phyloP scores from a whole-genome alignment of 805 yeast genomes.

The Komagataella populi region DNA sequence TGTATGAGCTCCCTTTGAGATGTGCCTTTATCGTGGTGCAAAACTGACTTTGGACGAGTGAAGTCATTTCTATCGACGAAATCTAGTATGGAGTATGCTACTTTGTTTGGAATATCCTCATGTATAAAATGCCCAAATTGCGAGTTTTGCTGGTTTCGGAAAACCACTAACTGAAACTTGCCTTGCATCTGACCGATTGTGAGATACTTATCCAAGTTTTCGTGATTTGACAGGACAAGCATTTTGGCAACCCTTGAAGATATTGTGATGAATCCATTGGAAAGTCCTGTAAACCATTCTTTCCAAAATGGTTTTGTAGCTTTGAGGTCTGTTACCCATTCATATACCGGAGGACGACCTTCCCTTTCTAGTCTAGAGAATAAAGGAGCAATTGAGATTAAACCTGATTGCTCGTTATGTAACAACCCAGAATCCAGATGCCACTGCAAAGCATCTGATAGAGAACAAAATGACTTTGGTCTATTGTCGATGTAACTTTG shows the following conservation, averaged over 20 bases:
- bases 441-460: slow-evolving; percentile 67
- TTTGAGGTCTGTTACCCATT: slow-evolving; percentile 56
- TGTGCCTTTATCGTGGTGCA: slow-evolving; percentile 3
- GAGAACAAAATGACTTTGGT: slow-evolving; percentile 43
- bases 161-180: slow-evolving; percentile 76
- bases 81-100: slow-evolving; percentile 41
- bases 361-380: slow-evolving; percentile 16
- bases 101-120: slow-evolving; percentile 70
- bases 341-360: slow-evolving; percentile 7
- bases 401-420: slow-evolving; percentile 47
- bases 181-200: slow-evolving; percentile 99
- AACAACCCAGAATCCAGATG: slow-evolving; percentile 47
- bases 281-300: slow-evolving; percentile 68
- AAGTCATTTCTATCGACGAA: slow-evolving; percentile 32
- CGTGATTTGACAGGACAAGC: slow-evolving; percentile 78
- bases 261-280: slow-evolving; percentile 28
- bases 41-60: slow-evolving; percentile 22
- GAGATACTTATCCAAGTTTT: slow-evolving; percentile 69
- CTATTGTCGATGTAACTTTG: slow-evolving; percentile 46
- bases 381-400: slow-evolving; percentile 65
- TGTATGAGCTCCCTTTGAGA: slow-evolving; percentile 15
- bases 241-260: slow-evolving; percentile 42
- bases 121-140: slow-evolving; percentile 86
- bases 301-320: slow-evolving; percentile 62
- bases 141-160: slow-evolving; percentile 21